These are phyloP conservation scores for Linnemannia elongata DNA, from an alignment of 192 early-diverging fungal genomes.

Conservation along the genomic window DNA sequence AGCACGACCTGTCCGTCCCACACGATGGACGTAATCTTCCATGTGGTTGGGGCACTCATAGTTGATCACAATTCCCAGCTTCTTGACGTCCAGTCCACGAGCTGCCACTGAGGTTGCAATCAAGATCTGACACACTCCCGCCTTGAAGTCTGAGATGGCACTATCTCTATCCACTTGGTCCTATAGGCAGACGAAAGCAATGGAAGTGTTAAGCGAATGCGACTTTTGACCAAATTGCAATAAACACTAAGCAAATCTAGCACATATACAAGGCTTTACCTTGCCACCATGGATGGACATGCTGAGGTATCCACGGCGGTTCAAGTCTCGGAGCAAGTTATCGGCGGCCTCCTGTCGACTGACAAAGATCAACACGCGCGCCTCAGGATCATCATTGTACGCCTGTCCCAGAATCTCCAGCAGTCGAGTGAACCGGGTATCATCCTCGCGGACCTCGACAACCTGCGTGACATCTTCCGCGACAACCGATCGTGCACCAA, in stretches of 20 bases:
- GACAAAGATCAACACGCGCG: slow-evolving; percentile 91
- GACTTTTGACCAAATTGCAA: no score
- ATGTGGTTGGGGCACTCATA: slow-evolving; percentile 98
- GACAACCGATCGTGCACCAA: slow-evolving; percentile 94
- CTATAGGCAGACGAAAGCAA: slow-evolving; percentile 25
- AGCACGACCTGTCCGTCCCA: slow-evolving; percentile 97
- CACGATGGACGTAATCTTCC: slow-evolving; percentile 99
- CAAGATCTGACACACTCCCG: slow-evolving; percentile 87
- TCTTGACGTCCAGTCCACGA: slow-evolving; percentile 95
- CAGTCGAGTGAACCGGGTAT: slow-evolving; percentile 87
- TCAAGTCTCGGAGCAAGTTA: slow-evolving; percentile 85
- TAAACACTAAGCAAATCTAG: background rate
- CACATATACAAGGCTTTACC: slow-evolving; percentile 39
- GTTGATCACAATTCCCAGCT: slow-evolving; percentile 94
- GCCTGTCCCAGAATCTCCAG: slow-evolving; percentile 89
- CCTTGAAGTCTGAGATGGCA: slow-evolving; percentile 95
- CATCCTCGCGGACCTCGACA: slow-evolving; percentile 90
- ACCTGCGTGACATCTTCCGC: slow-evolving; percentile 89
- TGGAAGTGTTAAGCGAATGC: background rate
- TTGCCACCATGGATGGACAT: slow-evolving; percentile 97
- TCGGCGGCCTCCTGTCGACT: slow-evolving; percentile 97
- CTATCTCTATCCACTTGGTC: slow-evolving; percentile 92
- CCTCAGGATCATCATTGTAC: slow-evolving; percentile 78
- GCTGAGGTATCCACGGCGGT: slow-evolving; percentile 88
- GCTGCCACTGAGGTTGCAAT: slow-evolving; percentile 98